phyloP scores from a whole-genome alignment of 2,329 filamentous ascomycete genomes.

The Onygenales sp. region DNA sequence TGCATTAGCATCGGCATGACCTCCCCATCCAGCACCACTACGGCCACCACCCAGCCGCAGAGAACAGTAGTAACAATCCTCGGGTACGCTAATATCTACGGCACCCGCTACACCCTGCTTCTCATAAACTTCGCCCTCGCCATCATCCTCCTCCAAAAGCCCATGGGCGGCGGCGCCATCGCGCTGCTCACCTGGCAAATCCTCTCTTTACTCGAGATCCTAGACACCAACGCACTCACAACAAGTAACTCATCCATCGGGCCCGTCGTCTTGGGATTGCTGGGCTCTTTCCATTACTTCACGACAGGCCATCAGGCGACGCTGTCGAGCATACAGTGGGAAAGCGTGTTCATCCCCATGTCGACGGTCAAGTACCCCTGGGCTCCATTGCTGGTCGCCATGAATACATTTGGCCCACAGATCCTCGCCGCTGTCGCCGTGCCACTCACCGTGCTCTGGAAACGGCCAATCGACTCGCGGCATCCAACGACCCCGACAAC shows the following conservation, averaged over 20 bases:
- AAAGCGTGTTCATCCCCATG: constrained; percentile 84
- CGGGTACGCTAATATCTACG: constrained; percentile 88
- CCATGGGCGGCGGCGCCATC: constrained; percentile 82
- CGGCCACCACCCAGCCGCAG: constrained; percentile 5
- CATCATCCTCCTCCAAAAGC: constrained; percentile 76
- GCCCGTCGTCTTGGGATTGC: constrained; percentile 72
- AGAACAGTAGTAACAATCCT: constrained; percentile 60
- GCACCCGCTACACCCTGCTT: constrained; percentile 78
- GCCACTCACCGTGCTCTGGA: constrained; percentile 80
- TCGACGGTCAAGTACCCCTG: constrained; percentile 78
- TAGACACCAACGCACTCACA: constrained; percentile 53
- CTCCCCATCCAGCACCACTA: constrained; percentile 37
- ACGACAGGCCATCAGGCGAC: constrained; percentile 94
- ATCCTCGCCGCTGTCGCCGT: constrained; percentile 72
- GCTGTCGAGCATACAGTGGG: constrained; percentile 86
- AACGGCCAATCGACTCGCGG: constrained; percentile 62
- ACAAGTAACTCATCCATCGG: constrained; percentile 60
- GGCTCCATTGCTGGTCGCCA: constrained; percentile 67
- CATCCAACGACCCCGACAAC: background rate
- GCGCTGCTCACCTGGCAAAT: constrained; percentile 81
- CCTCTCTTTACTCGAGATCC: constrained; percentile 60
- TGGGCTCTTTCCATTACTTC: constrained; percentile 93
- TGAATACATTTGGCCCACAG: constrained; percentile 86
- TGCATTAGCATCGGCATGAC: constrained; percentile 63
- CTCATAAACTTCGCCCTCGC: constrained; percentile 68